These are phyloP conservation scores for Westerdykella sp. DNA, from an alignment of 2,329 filamentous ascomycete species.

Conservation along the genomic window DNA sequence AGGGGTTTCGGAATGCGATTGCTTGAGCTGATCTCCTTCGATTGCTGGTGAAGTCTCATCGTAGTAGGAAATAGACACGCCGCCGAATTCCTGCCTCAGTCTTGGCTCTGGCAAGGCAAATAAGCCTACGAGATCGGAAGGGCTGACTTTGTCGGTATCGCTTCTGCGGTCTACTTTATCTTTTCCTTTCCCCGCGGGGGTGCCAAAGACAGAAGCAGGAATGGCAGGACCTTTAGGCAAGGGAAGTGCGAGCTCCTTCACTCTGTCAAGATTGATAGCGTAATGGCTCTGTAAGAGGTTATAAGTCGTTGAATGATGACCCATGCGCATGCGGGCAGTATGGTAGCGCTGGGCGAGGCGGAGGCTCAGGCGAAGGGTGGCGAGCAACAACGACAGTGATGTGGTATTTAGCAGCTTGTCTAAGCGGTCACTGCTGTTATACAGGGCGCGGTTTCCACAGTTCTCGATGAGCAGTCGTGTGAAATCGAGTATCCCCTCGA, in stretches of 20 bases:
- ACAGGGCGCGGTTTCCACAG: slow-evolving; percentile 93
- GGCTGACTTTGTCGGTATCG: slow-evolving; percentile 32
- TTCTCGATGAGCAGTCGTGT: slow-evolving; percentile 85
- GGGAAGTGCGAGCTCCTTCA: slow-evolving; percentile 75
- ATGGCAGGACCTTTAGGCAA: slow-evolving; percentile 63
- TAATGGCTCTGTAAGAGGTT: slow-evolving; percentile 79
- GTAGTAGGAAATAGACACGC: slow-evolving; percentile 77
- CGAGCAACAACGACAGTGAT: slow-evolving; percentile 69
- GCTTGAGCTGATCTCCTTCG: slow-evolving; percentile 17
- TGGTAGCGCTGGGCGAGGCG: slow-evolving; percentile 90
- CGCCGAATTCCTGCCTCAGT: slow-evolving; percentile 72
- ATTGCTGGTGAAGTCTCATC: slow-evolving; percentile 32
- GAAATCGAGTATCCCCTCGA: slow-evolving; percentile 77
- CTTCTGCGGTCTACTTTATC: slow-evolving; percentile 46
- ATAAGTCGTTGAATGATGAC: slow-evolving; percentile 60
- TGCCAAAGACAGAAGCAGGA: slow-evolving; percentile 45
- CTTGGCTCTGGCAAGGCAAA: slow-evolving; percentile 43
- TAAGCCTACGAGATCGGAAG: slow-evolving; percentile 68
- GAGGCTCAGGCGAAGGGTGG: slow-evolving; percentile 71
- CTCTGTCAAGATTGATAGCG: slow-evolving; percentile 64
- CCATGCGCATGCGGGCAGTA: slow-evolving; percentile 72
- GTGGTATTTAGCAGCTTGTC: slow-evolving; percentile 86
- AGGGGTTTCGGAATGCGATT: slow-evolving; percentile 40
- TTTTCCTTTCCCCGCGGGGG: slow-evolving; percentile 64
- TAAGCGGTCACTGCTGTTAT: slow-evolving; percentile 84